Conservation (phyloP, 2,329 filamentous ascomycete species). For the Coleophoma crateriformis region DNA sequence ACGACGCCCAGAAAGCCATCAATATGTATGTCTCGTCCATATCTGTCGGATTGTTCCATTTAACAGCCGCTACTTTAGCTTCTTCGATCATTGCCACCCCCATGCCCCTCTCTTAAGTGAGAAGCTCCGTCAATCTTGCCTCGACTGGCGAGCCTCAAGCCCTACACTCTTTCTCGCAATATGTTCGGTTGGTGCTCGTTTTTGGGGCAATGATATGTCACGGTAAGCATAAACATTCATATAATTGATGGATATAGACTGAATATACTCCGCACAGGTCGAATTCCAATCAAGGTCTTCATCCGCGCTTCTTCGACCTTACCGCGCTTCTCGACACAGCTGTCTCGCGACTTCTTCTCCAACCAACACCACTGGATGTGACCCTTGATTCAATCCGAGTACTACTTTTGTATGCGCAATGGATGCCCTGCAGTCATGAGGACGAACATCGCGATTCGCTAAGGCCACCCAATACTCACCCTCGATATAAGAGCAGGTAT, state of each 20-base stretch:
- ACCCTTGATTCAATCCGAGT: conserved; percentile 15
- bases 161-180: conserved; percentile 14
- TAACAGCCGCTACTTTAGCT: conserved; percentile 6
- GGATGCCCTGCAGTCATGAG: conserved; percentile 15
- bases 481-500: conserved; percentile 1
- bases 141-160: not conserved
- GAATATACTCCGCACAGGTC: not conserved
- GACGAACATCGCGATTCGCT: conserved; percentile 3
- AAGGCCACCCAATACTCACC: not conserved
- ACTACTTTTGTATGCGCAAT: conserved; percentile 18
- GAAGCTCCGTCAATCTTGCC: conserved; percentile 7
- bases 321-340: conserved; percentile 3
- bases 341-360: conserved; percentile 5
- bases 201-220: conserved; percentile 7
- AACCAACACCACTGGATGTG: conserved; percentile 13
- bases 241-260: not conserved
- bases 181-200: conserved; percentile 14
- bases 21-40: not conserved
- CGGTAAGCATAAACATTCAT: not conserved
- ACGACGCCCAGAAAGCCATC: conserved; percentile 2
- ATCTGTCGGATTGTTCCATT: not conserved
- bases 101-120: conserved; percentile 11
- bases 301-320: conserved; percentile 4
- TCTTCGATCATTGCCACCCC: conserved; percentile 16
- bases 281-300: not conserved